A percentile compares a stretch with the other conserved stretches of the same genome.
These are phyloP conservation scores for Candida broadrunensis DNA, from an alignment of 805 yeast species.

Conservation along the genomic window DNA sequence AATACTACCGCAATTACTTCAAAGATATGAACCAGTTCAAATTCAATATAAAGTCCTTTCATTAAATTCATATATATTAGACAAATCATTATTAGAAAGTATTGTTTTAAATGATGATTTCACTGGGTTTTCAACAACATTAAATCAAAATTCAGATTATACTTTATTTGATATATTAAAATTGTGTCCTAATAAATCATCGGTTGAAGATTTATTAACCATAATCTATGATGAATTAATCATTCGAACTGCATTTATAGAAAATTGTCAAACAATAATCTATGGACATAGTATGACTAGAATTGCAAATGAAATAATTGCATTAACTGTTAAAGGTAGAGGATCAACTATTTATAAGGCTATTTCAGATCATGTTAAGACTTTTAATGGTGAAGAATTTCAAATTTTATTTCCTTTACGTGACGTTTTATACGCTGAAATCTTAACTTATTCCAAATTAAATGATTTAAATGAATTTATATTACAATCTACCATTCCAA, in stretches of 20 bases:
- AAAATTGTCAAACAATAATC: constrained; percentile 53
- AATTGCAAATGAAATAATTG: constrained; percentile 74
- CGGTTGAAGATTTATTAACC: constrained; percentile 59
- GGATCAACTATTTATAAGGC: constrained; percentile 62
- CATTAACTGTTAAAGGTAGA: constrained; percentile 82
- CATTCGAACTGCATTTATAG: constrained; percentile 41
- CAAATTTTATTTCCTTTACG: constrained; percentile 67
- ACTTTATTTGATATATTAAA: constrained; percentile 32
- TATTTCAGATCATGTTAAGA: constrained; percentile 42
- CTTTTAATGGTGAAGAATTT: constrained; percentile 26
- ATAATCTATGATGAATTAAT: constrained; percentile 49
- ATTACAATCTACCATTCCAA: constrained; percentile 14
- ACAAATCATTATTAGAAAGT: constrained; percentile 23
- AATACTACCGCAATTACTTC: constrained; percentile 14
- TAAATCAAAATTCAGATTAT: constrained; percentile 7
- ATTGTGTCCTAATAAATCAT: constrained; percentile 51
- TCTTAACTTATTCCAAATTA: constrained; percentile 51
- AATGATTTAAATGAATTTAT: constrained; percentile 34
- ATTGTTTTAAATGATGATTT: constrained; percentile 31
- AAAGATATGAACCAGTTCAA: constrained; percentile 15
- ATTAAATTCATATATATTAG: constrained; percentile 37
- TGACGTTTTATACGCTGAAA: constrained; percentile 70
- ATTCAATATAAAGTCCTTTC: constrained; percentile 40
- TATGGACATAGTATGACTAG: constrained; percentile 81
- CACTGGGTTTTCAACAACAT: constrained; percentile 10